These are phyloP conservation scores for Coemansia biformis DNA, from an alignment of 192 early-diverging fungal genomes.

Conservation along the genomic window DNA sequence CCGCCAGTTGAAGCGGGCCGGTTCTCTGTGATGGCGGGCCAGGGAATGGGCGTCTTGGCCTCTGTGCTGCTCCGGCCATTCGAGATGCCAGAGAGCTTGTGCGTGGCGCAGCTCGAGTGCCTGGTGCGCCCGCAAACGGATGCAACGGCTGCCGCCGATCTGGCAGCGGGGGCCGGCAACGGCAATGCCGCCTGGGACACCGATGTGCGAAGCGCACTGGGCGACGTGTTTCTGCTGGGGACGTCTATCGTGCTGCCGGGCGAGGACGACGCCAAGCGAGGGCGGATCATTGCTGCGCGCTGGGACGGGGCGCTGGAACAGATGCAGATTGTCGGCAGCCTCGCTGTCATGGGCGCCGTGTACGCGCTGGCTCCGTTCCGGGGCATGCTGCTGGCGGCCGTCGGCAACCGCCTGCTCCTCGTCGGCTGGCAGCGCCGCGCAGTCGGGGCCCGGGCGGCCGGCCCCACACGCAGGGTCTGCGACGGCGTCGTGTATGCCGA, in stretches of 20 bases:
- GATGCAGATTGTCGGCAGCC: constrained; percentile 50
- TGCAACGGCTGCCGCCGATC: background rate
- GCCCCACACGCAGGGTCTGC: background rate
- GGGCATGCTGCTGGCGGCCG: constrained; percentile 60
- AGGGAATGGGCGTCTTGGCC: constrained; percentile 56
- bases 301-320: constrained; percentile 47
- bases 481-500: constrained; percentile 2
- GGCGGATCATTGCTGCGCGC: constrained; percentile 67
- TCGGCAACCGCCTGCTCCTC: constrained; percentile 54
- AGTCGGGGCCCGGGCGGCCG: background rate
- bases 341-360: constrained; percentile 59
- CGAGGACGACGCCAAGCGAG: constrained; percentile 62
- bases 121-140: constrained; percentile 5
- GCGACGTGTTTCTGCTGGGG: constrained; percentile 67
- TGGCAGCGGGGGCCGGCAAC: background rate
- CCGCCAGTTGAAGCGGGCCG: constrained; percentile 40
- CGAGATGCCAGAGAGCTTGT: constrained; percentile 37
- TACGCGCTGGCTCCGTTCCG: constrained; percentile 55
- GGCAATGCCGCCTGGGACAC: too few relatives aligned
- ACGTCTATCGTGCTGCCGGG: constrained; percentile 57
- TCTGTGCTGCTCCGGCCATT: constrained; percentile 17
- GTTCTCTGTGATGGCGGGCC: constrained; percentile 65
- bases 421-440: constrained; percentile 30
- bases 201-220: constrained; percentile 3
- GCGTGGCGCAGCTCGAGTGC: constrained; percentile 19